Evolutionary conservation across 139 green algal genomes (phyloP), one percentile per base, ranked within the genome.

Genomic region (Trebouxia sp.): DNA sequence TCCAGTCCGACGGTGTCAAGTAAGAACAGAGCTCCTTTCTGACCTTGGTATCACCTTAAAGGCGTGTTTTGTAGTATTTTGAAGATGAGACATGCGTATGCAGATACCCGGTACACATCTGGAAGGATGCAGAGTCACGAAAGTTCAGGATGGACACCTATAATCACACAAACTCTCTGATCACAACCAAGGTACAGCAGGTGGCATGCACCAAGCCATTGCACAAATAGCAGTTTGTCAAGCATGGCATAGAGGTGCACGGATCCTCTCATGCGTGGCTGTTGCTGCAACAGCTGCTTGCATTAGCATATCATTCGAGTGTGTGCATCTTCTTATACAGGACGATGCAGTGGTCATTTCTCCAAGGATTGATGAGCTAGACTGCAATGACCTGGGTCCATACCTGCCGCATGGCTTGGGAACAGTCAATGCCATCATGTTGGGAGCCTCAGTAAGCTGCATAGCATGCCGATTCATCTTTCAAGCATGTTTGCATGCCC

Each of bases 81-180:
- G n/a, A n/a, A n/a, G n/a, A n/a, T n/a, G n/a, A n/a, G n/a, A n/a
- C n/a, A n/a, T n/a, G n/a, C n/a, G n/a, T n/a, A 26, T 81, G 76
- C 67, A 69, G 53, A 14, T 84, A 70, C 53, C 80, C 47, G 4
- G 74, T 81, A 15, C 42, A 43, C 20, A 66, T 81, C 37, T 85
- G 75, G 70, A 66, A 38, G 22, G 75, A 79, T 75, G 81, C 66
- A 22, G 58, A 69, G 15, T 32, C n/a, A 22, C 12, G 24, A 6
- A 26, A 58, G 17, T 26, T 39, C 7, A 55, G 81, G 26, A 85
- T 82, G 65, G 81, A 85, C 50, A 85, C 75, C 10, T 85, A 82
- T 35, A 62, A 58, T 22, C 55, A 76, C 12, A 50, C 32, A 20
- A 81, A 85, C 35, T 39, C 72, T 3, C 75, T 85, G 7, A 81